A percentile compares a stretch with the other conserved stretches of the same genome.
These are phyloP conservation scores for Stemphylium vesicarium DNA, from an alignment of 2,329 filamentous ascomycete species.

Conservation along the genomic window DNA sequence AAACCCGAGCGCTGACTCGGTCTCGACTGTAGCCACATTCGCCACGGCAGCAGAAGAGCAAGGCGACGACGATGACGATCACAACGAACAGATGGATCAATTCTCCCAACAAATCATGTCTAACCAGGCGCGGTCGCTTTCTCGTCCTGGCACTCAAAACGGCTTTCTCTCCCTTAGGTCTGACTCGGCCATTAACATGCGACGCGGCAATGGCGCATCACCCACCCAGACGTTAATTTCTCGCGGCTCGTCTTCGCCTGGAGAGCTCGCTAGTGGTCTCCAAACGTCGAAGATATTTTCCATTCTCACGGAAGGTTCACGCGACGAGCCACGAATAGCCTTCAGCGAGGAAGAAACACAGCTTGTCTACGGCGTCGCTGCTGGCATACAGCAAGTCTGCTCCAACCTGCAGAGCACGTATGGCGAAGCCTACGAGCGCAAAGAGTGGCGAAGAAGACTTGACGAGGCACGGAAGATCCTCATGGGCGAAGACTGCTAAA, in stretches of 20 bases:
- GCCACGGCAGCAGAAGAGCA: conserved; percentile 66
- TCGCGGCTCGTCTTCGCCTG: conserved; percentile 38
- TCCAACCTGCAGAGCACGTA: conserved; percentile 56
- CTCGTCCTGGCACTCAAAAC: conserved; percentile 22
- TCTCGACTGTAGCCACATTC: conserved; percentile 67
- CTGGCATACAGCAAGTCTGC: conserved; percentile 62
- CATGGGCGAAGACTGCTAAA: conserved; percentile 66
- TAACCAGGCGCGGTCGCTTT: conserved; percentile 22
- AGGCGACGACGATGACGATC: conserved; percentile 43
- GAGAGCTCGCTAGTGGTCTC: conserved; percentile 40
- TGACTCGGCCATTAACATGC: conserved; percentile 44
- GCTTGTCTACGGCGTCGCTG: conserved; percentile 58
- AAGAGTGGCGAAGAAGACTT: conserved; percentile 72
- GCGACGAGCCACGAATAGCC: conserved; percentile 41
- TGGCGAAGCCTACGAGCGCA: conserved; percentile 62
- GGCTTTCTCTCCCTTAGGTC: conserved; percentile 33
- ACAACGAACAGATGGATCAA: conserved; percentile 53
- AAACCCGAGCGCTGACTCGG: conserved; percentile 63
- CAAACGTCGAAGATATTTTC: conserved; percentile 52
- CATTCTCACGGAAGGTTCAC: conserved; percentile 48
- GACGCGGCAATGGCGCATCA: conserved; percentile 31
- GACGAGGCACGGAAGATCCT: conserved; percentile 76
- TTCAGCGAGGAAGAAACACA: conserved; percentile 63
- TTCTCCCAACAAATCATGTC: conserved; percentile 44
- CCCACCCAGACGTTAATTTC: conserved; percentile 38